Conservation (phyloP, 2,329 filamentous ascomycete species). For the Xylariomycetidae sp. region DNA sequence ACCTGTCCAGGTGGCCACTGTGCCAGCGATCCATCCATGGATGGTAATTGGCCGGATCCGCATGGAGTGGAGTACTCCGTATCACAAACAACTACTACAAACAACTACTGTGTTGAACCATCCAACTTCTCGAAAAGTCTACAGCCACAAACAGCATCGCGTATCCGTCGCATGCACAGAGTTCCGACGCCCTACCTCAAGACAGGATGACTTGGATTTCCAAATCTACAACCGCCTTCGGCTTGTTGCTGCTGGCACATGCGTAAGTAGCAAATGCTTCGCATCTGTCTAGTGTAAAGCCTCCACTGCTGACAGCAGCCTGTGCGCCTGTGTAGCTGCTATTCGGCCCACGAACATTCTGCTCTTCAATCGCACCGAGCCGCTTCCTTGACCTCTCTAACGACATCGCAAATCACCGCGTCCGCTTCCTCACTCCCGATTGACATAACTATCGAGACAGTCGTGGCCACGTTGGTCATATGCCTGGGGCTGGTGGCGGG, state of each 20-base stretch:
- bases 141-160: too few species aligned
- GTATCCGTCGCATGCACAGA: too few species aligned
- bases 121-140: too few species aligned
- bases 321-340: conserved; percentile 70
- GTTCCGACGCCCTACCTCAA: too few species aligned
- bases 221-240: conserved; percentile 65
- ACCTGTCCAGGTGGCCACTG: too few species aligned
- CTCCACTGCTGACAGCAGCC: too few species aligned
- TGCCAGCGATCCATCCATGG: too few species aligned
- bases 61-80: too few species aligned
- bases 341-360: conserved; percentile 92
- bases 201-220: conserved; percentile 67
- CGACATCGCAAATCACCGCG: conserved; percentile 36
- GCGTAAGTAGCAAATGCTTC: conserved; percentile 79
- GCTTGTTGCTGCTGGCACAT: conserved; percentile 75
- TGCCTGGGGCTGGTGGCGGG: conserved; percentile 76
- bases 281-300: too few species aligned
- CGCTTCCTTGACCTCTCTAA: conserved; percentile 41
- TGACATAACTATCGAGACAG: conserved; percentile 84
- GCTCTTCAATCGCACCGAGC: conserved; percentile 58
- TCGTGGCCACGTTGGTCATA: conserved; percentile 75
- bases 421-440: conserved; percentile 61
- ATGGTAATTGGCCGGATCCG: too few species aligned
- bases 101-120: too few species aligned
- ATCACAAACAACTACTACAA: too few species aligned